Conservation (phyloP, 177 flowering plant species). For the Telopea speciosissima region DNA sequence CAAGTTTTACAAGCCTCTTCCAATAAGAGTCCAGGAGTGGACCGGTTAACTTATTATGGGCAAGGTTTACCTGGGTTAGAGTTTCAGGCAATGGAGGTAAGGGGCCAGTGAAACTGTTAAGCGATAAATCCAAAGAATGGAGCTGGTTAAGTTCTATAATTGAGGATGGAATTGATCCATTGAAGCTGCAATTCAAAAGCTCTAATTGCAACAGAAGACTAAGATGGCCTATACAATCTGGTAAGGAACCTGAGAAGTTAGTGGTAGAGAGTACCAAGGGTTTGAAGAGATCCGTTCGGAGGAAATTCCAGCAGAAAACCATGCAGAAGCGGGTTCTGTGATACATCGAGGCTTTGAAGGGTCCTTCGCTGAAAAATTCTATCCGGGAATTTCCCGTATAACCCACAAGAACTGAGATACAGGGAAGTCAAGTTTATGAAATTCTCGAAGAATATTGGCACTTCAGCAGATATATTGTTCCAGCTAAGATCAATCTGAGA, state of each 20-base stretch:
- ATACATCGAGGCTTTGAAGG: conserved; percentile 12
- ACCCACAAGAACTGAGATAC: conserved; percentile 16
- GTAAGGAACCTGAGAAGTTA: conserved; percentile 16
- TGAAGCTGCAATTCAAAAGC: conserved; percentile 15
- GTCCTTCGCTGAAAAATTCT: conserved; percentile 13
- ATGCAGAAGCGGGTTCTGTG: conserved; percentile 6
- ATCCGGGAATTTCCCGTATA: conserved; percentile 21
- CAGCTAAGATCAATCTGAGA: conserved; percentile 26
- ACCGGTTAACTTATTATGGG: conserved; percentile 29
- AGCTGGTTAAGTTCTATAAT: conserved; percentile 29
- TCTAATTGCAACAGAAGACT: conserved; percentile 12
- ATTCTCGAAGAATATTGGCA: conserved; percentile 32
- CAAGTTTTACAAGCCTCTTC: conserved; percentile 23
- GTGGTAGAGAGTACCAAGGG: conserved; percentile 10
- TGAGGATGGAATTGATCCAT: conserved; percentile 34
- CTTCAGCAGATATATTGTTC: conserved; percentile 36
- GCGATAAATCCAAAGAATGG: conserved; percentile 34
- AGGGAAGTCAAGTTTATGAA: conserved; percentile 23
- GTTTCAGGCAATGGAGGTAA: conserved; percentile 40
- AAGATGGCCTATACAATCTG: conserved; percentile 20
- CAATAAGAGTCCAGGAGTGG: conserved; percentile 18
- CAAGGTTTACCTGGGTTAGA: conserved; percentile 28
- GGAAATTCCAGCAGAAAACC: conserved; percentile 26
- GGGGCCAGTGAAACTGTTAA: conserved; percentile 34
- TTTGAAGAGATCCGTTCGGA: conserved; percentile 9